phyloP scores from a whole-genome alignment of 2,329 filamentous ascomycete species.

The Sphaerostilbella broomeana region DNA sequence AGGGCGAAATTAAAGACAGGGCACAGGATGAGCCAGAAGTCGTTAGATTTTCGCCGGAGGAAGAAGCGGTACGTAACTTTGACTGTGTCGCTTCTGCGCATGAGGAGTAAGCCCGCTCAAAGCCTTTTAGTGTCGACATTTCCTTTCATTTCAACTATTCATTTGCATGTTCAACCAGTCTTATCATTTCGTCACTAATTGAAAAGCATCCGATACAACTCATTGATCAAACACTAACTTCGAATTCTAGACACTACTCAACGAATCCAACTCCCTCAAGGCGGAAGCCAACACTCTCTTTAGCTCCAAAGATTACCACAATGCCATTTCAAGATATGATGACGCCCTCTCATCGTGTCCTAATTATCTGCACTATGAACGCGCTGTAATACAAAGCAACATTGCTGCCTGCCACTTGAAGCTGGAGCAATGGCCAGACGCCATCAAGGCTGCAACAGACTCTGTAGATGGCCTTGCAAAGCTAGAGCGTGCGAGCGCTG shows the following conservation, averaged over 20 bases:
- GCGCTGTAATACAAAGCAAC: slow-evolving; percentile 82
- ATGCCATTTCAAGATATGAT: slow-evolving; percentile 77
- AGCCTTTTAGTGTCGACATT: no score
- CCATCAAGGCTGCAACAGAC: slow-evolving; percentile 64
- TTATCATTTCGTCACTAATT: no score
- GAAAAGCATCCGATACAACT: no score
- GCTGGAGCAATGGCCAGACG: slow-evolving; percentile 76
- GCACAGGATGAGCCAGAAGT: slow-evolving; percentile 19
- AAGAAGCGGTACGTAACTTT: slow-evolving; percentile 44
- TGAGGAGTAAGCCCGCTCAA: no score
- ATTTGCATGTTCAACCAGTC: no score
- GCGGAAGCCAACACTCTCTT: slow-evolving; percentile 75
- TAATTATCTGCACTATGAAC: slow-evolving; percentile 78
- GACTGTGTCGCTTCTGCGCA: background rate
- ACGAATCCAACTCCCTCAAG: slow-evolving; percentile 68
- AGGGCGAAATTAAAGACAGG: background rate
- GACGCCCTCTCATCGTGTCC: slow-evolving; percentile 73
- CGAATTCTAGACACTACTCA: slow-evolving; percentile 51
- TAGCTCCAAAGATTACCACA: slow-evolving; percentile 60
- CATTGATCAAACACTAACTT: no score
- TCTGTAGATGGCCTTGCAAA: slow-evolving; percentile 68
- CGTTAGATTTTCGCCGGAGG: slow-evolving; percentile 44
- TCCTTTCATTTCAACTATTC: no score
- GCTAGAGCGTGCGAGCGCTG: slow-evolving; percentile 38
- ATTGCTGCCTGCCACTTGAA: slow-evolving; percentile 85